Percentiles rank a stretch among this genome's conserved stretches.
Evolutionary conservation across 163 green algal genomes (phyloP).

Genomic region (Chlorella variabilis): DNA sequence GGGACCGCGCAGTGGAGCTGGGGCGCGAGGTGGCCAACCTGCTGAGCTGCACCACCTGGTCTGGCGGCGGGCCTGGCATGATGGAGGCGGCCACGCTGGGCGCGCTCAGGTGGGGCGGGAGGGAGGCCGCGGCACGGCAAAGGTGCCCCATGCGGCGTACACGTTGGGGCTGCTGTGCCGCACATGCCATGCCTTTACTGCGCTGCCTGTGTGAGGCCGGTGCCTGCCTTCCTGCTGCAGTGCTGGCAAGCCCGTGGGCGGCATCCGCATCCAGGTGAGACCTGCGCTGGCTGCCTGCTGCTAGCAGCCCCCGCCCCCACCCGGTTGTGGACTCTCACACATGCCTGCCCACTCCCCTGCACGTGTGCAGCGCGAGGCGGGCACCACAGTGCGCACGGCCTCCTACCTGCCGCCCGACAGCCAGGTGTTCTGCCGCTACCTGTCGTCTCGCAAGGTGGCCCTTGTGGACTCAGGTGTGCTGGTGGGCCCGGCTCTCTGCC

Average conservation of each 20-base stretch:
- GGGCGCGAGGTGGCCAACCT: slow-evolving; percentile 58
- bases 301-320: too few relatives aligned
- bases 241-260: slow-evolving; percentile 60
- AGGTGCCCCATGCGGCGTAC: too few relatives aligned
- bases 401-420: slow-evolving; percentile 61
- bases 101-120: slow-evolving; percentile 39
- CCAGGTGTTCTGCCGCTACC: slow-evolving; percentile 71
- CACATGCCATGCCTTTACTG: too few relatives aligned
- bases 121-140: too few relatives aligned
- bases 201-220: too few relatives aligned
- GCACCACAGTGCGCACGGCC: slow-evolving; percentile 71
- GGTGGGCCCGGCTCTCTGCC: background rate
- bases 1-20: slow-evolving; percentile 52
- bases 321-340: too few relatives aligned
- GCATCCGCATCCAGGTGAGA: slow-evolving; percentile 68
- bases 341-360: too few relatives aligned
- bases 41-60: slow-evolving; percentile 74
- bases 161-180: too few relatives aligned
- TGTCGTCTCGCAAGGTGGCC: slow-evolving; percentile 77
- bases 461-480: slow-evolving; percentile 59
- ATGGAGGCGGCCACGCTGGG: slow-evolving; percentile 71
- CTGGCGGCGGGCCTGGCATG: slow-evolving; percentile 74
- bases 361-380: slow-evolving; percentile 62
- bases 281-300: background rate
- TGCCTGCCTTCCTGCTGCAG: background rate